phyloP scores from a whole-genome alignment of 768 basidiomycete species.

The Ramaria rubella region DNA sequence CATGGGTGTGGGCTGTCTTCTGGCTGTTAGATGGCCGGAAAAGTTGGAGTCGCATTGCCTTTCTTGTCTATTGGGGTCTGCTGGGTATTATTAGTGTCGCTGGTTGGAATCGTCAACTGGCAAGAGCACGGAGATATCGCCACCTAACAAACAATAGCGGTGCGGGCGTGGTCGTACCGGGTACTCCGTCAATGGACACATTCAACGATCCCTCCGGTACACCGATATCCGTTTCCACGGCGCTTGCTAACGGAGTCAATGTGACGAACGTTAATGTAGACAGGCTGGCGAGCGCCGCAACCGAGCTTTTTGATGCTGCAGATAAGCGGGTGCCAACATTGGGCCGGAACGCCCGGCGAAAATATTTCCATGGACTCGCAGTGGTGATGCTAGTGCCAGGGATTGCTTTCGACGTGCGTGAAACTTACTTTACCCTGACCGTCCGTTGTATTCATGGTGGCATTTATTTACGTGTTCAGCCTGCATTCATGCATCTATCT shows the following conservation, averaged over 20 bases:
- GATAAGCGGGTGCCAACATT: slow-evolving; percentile 88
- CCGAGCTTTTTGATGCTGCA: slow-evolving; percentile 70
- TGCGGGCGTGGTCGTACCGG: slow-evolving; percentile 30
- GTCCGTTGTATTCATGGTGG: neutral
- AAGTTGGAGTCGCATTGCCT: slow-evolving; percentile 70
- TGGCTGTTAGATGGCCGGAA: slow-evolving; percentile 71
- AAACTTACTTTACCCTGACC: slow-evolving; percentile 13
- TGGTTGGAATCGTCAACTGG: slow-evolving; percentile 90
- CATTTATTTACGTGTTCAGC: slow-evolving; percentile 41
- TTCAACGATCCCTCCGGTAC: slow-evolving; percentile 4
- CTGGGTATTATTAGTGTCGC: slow-evolving; percentile 81
- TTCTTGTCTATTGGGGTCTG: slow-evolving; percentile 81
- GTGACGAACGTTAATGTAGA: slow-evolving; percentile 43
- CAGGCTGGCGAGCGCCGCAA: slow-evolving; percentile 25
- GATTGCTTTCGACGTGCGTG: slow-evolving; percentile 83
- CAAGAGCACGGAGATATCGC: slow-evolving; percentile 64
- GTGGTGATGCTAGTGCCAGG: slow-evolving; percentile 97
- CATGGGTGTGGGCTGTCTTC: slow-evolving; percentile 79
- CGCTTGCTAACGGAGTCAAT: slow-evolving; percentile 30
- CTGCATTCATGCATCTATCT: slow-evolving; percentile 91
- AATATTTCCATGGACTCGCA: slow-evolving; percentile 94
- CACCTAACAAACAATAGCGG: slow-evolving; percentile 27
- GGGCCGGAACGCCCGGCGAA: slow-evolving; percentile 84
- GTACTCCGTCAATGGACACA: slow-evolving; percentile 19
- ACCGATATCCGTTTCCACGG: slow-evolving; percentile 12